phyloP scores from a whole-genome alignment of 805 yeast genomes.

The Hanseniaspora meyeri region DNA sequence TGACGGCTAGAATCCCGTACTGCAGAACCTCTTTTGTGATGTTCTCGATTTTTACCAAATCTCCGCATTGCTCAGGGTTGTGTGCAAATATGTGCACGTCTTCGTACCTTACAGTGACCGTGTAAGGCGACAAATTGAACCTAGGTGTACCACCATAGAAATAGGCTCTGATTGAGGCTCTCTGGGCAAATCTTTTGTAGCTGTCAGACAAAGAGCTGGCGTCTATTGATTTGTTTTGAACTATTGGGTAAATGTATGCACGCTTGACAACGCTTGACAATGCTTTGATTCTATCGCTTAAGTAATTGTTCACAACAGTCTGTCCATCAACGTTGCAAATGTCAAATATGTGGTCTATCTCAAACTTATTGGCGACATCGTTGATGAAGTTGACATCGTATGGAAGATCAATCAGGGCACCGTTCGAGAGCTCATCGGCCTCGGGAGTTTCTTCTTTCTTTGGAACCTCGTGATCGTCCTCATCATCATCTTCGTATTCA shows the following conservation, averaged over 20 bases:
- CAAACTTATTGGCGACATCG: neutral
- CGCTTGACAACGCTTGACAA: conserved; percentile 1
- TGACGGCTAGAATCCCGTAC: conserved; percentile 61
- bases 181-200: conserved; percentile 58
- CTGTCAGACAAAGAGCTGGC: conserved; percentile 40
- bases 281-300: conserved; percentile 15
- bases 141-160: conserved; percentile 61
- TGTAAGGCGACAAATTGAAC: conserved; percentile 69
- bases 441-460: neutral
- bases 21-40: conserved; percentile 33
- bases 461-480: neutral
- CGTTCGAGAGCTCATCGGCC: neutral
- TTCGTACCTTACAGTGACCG: conserved; percentile 56
- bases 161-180: conserved; percentile 68
- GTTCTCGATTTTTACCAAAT: conserved; percentile 22
- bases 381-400: conserved; percentile 2
- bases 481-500: conserved; percentile 2
- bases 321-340: neutral
- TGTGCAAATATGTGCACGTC: conserved; percentile 56
- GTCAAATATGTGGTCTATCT: conserved; percentile 9
- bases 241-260: conserved; percentile 4
- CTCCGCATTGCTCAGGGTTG: conserved; percentile 21
- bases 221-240: neutral
- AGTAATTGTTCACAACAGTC: neutral
- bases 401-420: neutral